Evolutionary conservation across 371 early-diverging fungal species (phyloP), one percentile per base, ranked within the genome.

Genomic region (Zychaea mexicana): DNA sequence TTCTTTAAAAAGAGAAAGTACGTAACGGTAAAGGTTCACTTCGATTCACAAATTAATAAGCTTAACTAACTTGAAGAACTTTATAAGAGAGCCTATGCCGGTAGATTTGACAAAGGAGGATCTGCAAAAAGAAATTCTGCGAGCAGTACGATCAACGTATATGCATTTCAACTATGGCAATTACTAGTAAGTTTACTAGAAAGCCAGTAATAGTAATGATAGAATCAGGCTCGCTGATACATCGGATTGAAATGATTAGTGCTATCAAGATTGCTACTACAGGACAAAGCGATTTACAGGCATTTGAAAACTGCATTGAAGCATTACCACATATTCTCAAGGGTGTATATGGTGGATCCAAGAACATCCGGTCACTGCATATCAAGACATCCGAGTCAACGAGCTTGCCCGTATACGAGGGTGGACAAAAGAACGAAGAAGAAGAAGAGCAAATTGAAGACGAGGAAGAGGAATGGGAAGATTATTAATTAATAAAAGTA

Each of bases 1-100:
- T 93, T 97, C 63, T 97, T 92, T 70, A 73, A 84, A 68, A 90
- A 89, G 76, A 93, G 94, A 84, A 96, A 92, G 92, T 90, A 81
- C 66, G 73, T 62, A 22, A 4, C 4, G 42, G 4, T 42, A 15
- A 7, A 42, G 15, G n/a, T 38, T 60, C 3, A 10, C 19, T 33
- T 58, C 52, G 0, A 36, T 36, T 0, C 36, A 36, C 8, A 36
- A n/a, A 3, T n/a, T 46, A 1, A 46, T 46, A 15, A 21, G 7
- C 19, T 21, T 15, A 21, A 46, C n/a, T 13, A 24, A 56, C 45
- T 21, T 54, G 22, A 26, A 0, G 8, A 42, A 42, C 56, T n/a
- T 52, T 59, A 57, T 12, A 38, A 79, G 83, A 60, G 85, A 89
- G 47, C 97, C 97, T 3, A 87, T 88, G 17, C 90, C 94, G 0